These are phyloP conservation scores for Didymella segeticola DNA, from an alignment of 2,329 filamentous ascomycete species.

Conservation along the genomic window DNA sequence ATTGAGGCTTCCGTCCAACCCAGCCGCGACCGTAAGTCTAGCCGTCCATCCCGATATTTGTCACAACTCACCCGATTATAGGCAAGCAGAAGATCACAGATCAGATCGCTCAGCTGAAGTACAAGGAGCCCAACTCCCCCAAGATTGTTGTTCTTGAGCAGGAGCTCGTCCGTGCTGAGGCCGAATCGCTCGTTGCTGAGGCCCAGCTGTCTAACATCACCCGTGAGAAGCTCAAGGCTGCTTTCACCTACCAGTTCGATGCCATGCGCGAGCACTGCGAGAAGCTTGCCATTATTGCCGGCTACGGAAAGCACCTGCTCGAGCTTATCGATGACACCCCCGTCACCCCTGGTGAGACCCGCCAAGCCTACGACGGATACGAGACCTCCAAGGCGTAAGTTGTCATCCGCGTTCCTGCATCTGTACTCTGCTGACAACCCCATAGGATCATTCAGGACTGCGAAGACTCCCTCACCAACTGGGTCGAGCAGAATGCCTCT, in stretches of 20 bases:
- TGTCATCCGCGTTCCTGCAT: neutral
- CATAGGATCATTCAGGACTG: slow-evolving; percentile 94
- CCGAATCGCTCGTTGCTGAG: slow-evolving; percentile 97
- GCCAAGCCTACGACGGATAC: slow-evolving; percentile 95
- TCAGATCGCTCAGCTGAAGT: slow-evolving; percentile 97
- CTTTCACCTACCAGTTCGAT: slow-evolving; percentile 98
- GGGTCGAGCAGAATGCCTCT: slow-evolving; percentile 88
- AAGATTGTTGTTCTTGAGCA: slow-evolving; percentile 98
- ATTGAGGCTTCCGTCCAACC: slow-evolving; percentile 98
- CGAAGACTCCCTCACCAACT: slow-evolving; percentile 95
- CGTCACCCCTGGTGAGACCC: slow-evolving; percentile 95
- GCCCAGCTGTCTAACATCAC: slow-evolving; percentile 99
- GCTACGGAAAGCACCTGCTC: slow-evolving; percentile 97
- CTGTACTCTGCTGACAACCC: slow-evolving; percentile 22
- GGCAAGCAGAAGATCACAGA: slow-evolving; percentile 99
- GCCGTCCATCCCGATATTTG: neutral
- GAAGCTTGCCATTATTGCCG: slow-evolving; percentile 97
- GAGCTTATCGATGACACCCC: slow-evolving; percentile 96
- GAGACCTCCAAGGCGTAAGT: slow-evolving; percentile 87
- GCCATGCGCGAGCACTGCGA: slow-evolving; percentile 96
- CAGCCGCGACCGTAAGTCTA: slow-evolving; percentile 84
- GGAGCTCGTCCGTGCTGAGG: slow-evolving; percentile 96
- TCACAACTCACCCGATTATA: slow-evolving; percentile 46
- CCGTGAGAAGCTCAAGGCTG: slow-evolving; percentile 98
- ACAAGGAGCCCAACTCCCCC: slow-evolving; percentile 98